Evolutionary conservation across 1,284 basidiomycete genomes (phyloP).

Genomic region (Malassezia vespertilionis): DNA sequence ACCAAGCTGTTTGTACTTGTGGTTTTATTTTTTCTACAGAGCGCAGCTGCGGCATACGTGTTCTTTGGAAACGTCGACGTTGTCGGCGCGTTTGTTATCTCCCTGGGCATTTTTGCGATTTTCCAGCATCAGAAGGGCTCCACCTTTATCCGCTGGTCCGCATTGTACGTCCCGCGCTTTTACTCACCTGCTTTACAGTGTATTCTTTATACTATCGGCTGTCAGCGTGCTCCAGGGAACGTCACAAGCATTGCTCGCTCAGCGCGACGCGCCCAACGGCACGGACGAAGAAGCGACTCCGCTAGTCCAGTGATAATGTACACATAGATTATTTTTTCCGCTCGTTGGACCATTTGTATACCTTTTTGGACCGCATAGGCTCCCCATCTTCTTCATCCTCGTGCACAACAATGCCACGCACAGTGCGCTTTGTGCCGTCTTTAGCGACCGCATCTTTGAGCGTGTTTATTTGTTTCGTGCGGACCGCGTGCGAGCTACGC

Average conservation of each 20-base stretch:
- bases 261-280: slow-evolving; percentile 49
- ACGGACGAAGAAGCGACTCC: slow-evolving; percentile 74
- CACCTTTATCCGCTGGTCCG: slow-evolving; percentile 74
- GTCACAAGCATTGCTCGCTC: slow-evolving; percentile 51
- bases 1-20: slow-evolving; percentile 91
- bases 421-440: slow-evolving; percentile 8
- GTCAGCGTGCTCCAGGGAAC: slow-evolving; percentile 67
- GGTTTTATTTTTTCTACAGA: slow-evolving; percentile 82
- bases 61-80: slow-evolving; percentile 78
- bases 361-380: slow-evolving; percentile 3
- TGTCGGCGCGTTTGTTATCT: slow-evolving; percentile 72
- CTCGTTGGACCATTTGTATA: slow-evolving; percentile 19
- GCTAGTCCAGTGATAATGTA: slow-evolving; percentile 47
- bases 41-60: slow-evolving; percentile 74
- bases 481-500: slow-evolving; percentile 15
- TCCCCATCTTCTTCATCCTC: slow-evolving; percentile 5
- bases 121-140: slow-evolving; percentile 49
- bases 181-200: slow-evolving; percentile 43
- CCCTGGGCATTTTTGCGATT: slow-evolving; percentile 59
- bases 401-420: slow-evolving; percentile 8
- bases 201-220: slow-evolving; percentile 71
- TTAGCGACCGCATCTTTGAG: slow-evolving; percentile 13
- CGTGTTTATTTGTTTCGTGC: slow-evolving; percentile 4
- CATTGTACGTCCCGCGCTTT: slow-evolving; percentile 52
- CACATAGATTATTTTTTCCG: slow-evolving; percentile 12